Conservation (phyloP, 73 alveolate genomes). For the Stentor roeselii region DNA sequence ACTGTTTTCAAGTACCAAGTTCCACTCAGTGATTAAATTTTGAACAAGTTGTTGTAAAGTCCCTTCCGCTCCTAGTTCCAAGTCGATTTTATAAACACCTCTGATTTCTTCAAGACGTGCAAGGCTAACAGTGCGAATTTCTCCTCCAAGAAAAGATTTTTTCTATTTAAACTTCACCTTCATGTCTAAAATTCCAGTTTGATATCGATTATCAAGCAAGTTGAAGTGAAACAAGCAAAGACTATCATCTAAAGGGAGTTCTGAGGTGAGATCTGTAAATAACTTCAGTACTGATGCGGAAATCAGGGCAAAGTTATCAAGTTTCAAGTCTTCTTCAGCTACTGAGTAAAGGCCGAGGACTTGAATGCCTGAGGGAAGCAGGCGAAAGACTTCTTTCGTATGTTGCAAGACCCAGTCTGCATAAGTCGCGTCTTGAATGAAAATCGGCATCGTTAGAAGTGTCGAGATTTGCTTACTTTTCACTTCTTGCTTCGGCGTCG, state of each 20-base stretch:
- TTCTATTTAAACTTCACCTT: background rate
- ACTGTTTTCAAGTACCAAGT: background rate
- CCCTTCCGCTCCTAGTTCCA: conserved; percentile 1
- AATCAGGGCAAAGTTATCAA: background rate
- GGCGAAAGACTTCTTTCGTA: background rate
- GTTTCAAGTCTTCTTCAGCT: conserved; percentile 14
- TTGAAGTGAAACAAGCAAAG: background rate
- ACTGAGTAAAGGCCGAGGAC: background rate
- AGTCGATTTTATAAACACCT: background rate
- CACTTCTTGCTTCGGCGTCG: background rate
- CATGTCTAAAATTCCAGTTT: background rate
- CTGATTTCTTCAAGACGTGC: conserved; percentile 15
- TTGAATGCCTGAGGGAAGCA: background rate
- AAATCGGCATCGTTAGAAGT: background rate
- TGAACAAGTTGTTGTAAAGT: background rate
- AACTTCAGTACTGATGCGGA: background rate
- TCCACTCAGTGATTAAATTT: background rate
- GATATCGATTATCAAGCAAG: background rate
- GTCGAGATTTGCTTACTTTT: background rate
- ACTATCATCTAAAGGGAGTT: background rate
- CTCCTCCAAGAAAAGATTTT: background rate
- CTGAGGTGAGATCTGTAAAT: background rate
- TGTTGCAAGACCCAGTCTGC: conserved; percentile 10
- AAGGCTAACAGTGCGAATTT: background rate
- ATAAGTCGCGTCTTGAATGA: background rate